Conservation (phyloP, 2,329 filamentous ascomycete genomes). For the Byssothecium circinans region DNA sequence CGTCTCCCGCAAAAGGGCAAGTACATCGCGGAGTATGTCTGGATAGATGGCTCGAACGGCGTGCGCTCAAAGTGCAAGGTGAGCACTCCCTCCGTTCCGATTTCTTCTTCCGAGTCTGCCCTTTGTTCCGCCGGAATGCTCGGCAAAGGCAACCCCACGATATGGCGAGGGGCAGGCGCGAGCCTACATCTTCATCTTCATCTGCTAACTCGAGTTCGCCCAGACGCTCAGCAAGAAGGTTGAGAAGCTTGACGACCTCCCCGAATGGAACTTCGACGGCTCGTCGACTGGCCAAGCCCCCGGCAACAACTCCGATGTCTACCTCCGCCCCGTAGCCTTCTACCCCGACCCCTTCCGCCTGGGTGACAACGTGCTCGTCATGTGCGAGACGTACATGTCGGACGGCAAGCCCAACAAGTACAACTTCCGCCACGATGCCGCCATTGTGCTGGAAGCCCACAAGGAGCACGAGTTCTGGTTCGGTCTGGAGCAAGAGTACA, state of each 20-base stretch:
- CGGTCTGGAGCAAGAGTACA: conserved; percentile 98
- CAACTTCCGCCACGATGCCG: conserved; percentile 94
- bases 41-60: conserved; percentile 83
- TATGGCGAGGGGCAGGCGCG: no score
- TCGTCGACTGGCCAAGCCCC: conserved; percentile 91
- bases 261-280: conserved; percentile 83
- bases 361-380: conserved; percentile 88
- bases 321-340: conserved; percentile 86
- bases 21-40: conserved; percentile 95
- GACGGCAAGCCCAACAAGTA: conserved; percentile 97
- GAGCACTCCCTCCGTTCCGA: conserved; percentile 54
- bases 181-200: no score
- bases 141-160: no score
- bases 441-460: conserved; percentile 86
- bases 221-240: conserved; percentile 67
- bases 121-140: neutral
- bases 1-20: conserved; percentile 84
- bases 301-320: conserved; percentile 95
- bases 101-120: conserved; percentile 1
- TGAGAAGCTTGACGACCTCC: conserved; percentile 63
- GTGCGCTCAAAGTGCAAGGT: conserved; percentile 96
- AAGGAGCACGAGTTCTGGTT: conserved; percentile 89
- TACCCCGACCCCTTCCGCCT: conserved; percentile 91
- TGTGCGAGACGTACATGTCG: conserved; percentile 90
- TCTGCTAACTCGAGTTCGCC: conserved; percentile 23